phyloP scores from a whole-genome alignment of 106 monocot genomes.

The Apostasia shenzhenica region DNA sequence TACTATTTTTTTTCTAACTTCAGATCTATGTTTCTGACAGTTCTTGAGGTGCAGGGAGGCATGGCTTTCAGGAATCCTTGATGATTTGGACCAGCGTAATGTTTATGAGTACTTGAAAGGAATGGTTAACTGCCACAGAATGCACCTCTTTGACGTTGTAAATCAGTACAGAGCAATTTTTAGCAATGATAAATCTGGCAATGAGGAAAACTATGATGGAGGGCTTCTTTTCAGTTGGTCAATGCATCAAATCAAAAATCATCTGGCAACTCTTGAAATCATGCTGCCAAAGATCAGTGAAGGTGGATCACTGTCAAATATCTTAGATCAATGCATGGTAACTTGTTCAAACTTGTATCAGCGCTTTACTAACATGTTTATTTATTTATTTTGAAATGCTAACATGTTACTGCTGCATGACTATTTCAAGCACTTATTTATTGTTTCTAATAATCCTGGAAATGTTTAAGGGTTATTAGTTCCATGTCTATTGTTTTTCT shows the following conservation, averaged over 20 bases:
- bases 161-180: conserved; percentile 95
- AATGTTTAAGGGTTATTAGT: background rate
- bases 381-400: too few species aligned
- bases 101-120: conserved; percentile 88
- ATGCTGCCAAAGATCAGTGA: conserved; percentile 91
- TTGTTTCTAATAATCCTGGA: too few species aligned
- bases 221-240: conserved; percentile 99
- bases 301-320: conserved; percentile 83
- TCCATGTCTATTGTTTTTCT: background rate
- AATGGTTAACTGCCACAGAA: conserved; percentile 88
- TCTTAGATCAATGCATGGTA: conserved; percentile 96
- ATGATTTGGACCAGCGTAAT: conserved; percentile 92
- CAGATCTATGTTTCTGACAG: conserved; percentile 23
- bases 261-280: conserved; percentile 64
- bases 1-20: conserved; percentile 3
- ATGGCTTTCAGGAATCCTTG: conserved; percentile 87
- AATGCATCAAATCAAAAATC: conserved; percentile 89
- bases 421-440: too few species aligned
- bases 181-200: conserved; percentile 90
- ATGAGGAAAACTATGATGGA: conserved; percentile 87
- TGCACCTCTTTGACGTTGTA: conserved; percentile 90
- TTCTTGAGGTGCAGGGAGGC: conserved; percentile 98
- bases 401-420: too few species aligned
- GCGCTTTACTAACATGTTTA: too few species aligned
- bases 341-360: background rate